Evolutionary conservation across 2,329 filamentous ascomycete species (phyloP).

Genomic region (Incumbomyces delicatus): DNA sequence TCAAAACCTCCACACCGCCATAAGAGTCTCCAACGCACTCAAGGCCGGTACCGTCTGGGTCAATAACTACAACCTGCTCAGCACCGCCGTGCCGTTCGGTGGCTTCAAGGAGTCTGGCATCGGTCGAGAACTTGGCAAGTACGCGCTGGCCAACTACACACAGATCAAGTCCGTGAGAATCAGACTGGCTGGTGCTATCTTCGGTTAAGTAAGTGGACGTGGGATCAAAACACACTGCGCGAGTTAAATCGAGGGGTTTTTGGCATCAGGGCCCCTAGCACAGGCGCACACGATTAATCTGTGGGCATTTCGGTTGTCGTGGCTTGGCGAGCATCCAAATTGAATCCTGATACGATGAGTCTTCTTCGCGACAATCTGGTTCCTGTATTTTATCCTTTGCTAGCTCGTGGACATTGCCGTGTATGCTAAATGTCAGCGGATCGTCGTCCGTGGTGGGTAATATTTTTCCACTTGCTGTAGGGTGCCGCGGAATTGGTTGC

Average conservation of each 20-base stretch:
- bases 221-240: background rate
- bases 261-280: background rate
- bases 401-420: too few relatives aligned
- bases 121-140: conserved; percentile 38
- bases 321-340: background rate
- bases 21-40: conserved; percentile 62
- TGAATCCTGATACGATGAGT: conserved; percentile 1
- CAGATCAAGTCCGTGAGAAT: conserved; percentile 40
- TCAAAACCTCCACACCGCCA: conserved; percentile 65
- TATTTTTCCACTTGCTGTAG: too few relatives aligned
- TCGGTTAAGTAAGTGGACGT: conserved; percentile 26
- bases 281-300: conserved; percentile 1
- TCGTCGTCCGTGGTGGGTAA: too few relatives aligned
- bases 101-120: conserved; percentile 37
- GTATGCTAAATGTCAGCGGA: too few relatives aligned
- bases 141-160: conserved; percentile 41
- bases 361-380: too few relatives aligned
- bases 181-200: conserved; percentile 35
- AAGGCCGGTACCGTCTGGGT: conserved; percentile 60
- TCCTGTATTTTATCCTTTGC: too few relatives aligned
- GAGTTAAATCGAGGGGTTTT: background rate
- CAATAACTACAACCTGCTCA: conserved; percentile 63
- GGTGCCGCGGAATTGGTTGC: too few relatives aligned
- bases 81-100: conserved; percentile 46
- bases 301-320: conserved; percentile 6